Conservation (phyloP, 2,329 filamentous ascomycete genomes). For the Cryoendolithus antarcticus region DNA sequence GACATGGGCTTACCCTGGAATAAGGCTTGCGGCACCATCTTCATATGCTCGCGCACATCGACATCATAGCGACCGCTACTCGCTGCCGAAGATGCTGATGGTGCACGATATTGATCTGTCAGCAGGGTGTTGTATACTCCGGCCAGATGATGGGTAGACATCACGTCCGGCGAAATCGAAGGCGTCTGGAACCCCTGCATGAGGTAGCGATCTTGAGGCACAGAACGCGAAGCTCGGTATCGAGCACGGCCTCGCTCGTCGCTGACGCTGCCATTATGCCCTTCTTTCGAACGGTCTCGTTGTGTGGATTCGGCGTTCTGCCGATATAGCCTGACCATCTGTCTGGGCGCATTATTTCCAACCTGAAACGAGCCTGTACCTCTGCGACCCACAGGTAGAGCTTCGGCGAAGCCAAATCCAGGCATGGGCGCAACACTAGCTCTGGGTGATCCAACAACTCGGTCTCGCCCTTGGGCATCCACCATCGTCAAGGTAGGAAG, state of each 20-base stretch:
- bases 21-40: constrained; percentile 21
- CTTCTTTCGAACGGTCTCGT: too few species aligned
- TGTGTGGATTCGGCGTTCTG: neutral
- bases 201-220: too few species aligned
- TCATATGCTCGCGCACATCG: constrained; percentile 18
- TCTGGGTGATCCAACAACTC: constrained; percentile 2
- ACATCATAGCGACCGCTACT: constrained; percentile 9
- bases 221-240: constrained; percentile 1
- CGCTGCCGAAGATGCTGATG: constrained; percentile 7
- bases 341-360: constrained; percentile 4
- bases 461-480: constrained; percentile 3
- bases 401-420: constrained; percentile 1
- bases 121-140: constrained; percentile 17
- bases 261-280: neutral
- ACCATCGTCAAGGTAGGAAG: constrained; percentile 4
- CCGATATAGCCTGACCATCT: constrained; percentile 3
- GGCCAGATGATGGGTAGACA: constrained; percentile 7
- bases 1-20: constrained; percentile 12
- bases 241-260: constrained; percentile 3
- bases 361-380: constrained; percentile 5
- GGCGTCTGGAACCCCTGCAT: neutral
- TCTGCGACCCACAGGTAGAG: too few species aligned
- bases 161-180: too few species aligned
- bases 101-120: constrained; percentile 9
- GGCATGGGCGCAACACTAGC: constrained; percentile 3